phyloP scores from a whole-genome alignment of 345 rosid genomes.

The Brassica carinata region DNA sequence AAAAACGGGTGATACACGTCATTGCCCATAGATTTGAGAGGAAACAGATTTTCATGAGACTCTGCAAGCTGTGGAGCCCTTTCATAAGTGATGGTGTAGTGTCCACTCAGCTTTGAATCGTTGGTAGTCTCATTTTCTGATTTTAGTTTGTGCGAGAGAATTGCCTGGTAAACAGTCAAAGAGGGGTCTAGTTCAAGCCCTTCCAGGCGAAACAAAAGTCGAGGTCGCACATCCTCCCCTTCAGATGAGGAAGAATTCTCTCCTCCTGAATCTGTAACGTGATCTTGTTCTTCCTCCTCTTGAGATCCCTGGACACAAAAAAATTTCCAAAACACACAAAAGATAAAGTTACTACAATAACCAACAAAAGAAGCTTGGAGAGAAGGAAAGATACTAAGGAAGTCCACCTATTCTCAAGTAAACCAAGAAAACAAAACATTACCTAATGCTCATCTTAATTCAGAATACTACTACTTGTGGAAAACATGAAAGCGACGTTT shows the following conservation, averaged over 20 bases:
- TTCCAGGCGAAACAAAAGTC: conserved; percentile 65
- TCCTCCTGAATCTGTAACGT: conserved; percentile 38
- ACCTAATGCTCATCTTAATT: conserved; percentile 17
- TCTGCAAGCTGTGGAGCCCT: conserved; percentile 44
- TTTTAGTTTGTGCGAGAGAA: conserved; percentile 68
- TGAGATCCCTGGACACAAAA: conserved; percentile 44
- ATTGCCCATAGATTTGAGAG: conserved; percentile 31
- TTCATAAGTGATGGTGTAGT: conserved; percentile 63
- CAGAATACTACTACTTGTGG: conserved; percentile 8
- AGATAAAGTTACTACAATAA: conserved; percentile 5
- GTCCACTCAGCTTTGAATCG: conserved; percentile 57
- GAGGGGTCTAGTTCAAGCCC: conserved; percentile 62
- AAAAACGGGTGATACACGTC: conserved; percentile 48
- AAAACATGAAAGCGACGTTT: neutral
- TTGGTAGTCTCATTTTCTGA: conserved; percentile 53
- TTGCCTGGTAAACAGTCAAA: conserved; percentile 73
- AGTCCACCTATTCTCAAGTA: conserved; percentile 18
- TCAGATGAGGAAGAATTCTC: conserved; percentile 40
- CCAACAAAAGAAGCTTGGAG: conserved; percentile 17
- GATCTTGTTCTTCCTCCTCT: conserved; percentile 35
- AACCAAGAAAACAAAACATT: conserved; percentile 13
- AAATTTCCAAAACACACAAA: conserved; percentile 1
- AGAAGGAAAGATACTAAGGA: conserved; percentile 7
- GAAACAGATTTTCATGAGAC: conserved; percentile 31
- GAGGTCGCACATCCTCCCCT: conserved; percentile 42